These are phyloP conservation scores for Pisolithus sp. DNA, from an alignment of 768 basidiomycete genomes.

Conservation along the genomic window DNA sequence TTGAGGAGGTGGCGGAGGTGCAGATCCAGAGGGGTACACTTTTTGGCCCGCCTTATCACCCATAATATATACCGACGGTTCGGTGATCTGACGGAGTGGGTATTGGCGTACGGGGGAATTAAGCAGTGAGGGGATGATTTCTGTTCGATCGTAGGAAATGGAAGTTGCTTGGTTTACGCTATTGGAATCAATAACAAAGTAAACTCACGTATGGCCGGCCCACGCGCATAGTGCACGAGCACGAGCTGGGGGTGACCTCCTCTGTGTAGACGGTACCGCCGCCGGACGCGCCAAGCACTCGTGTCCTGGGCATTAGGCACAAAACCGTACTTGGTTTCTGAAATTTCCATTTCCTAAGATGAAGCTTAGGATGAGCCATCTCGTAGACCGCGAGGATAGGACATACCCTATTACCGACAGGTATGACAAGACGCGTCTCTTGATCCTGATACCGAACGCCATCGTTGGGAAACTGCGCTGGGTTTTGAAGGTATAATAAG, in stretches of 20 bases:
- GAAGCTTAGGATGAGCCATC: neutral
- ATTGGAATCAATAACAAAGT: neutral
- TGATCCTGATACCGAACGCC: slow-evolving; percentile 73
- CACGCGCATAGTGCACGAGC: slow-evolving; percentile 72
- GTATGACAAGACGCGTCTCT: slow-evolving; percentile 50
- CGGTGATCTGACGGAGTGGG: slow-evolving; percentile 60
- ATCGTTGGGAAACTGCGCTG: slow-evolving; percentile 61
- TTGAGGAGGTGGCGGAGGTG: slow-evolving; percentile 25
- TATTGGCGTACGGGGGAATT: slow-evolving; percentile 63
- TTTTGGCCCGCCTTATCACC: slow-evolving; percentile 75
- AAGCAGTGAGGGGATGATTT: slow-evolving; percentile 49
- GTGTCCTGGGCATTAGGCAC: slow-evolving; percentile 58
- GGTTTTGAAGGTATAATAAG: slow-evolving; percentile 59
- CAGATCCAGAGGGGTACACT: slow-evolving; percentile 33
- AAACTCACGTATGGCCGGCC: slow-evolving; percentile 53
- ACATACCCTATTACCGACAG: slow-evolving; percentile 52
- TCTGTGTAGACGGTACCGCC: slow-evolving; percentile 66
- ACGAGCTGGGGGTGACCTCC: slow-evolving; percentile 70
- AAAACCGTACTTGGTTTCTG: slow-evolving; percentile 71
- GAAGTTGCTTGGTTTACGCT: neutral
- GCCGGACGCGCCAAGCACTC: slow-evolving; percentile 59
- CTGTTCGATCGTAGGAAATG: slow-evolving; percentile 30
- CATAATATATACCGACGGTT: slow-evolving; percentile 61
- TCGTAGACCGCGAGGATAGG: neutral
- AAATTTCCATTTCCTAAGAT: slow-evolving; percentile 67